phyloP scores from a whole-genome alignment of 345 rosid genomes.

The Euphorbia tirucalli region DNA sequence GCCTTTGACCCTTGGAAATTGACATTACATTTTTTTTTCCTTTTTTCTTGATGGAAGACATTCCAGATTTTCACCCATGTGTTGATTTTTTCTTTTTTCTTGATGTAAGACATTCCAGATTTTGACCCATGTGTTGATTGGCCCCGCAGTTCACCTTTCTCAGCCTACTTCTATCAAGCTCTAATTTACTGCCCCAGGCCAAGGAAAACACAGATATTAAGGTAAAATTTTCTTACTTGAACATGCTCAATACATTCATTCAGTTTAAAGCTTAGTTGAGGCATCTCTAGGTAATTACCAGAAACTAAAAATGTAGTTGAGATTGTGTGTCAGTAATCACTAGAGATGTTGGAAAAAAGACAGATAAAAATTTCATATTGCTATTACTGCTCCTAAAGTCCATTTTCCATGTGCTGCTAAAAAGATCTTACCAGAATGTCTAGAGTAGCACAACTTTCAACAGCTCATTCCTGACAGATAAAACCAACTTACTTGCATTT shows the following conservation, averaged over 20 bases:
- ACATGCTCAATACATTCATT: neutral
- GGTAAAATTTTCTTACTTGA: neutral
- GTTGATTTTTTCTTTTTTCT: too few species aligned
- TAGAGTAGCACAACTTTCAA: too few species aligned
- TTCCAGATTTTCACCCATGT: too few species aligned
- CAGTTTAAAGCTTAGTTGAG: neutral
- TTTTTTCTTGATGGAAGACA: too few species aligned
- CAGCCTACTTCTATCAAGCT: neutral
- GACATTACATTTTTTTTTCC: neutral
- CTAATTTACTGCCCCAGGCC: neutral
- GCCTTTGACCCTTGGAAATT: neutral
- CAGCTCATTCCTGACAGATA: too few species aligned
- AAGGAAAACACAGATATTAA: neutral
- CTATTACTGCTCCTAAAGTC: too few species aligned
- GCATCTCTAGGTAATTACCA: slow-evolving; percentile 1
- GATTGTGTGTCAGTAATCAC: neutral
- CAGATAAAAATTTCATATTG: too few species aligned
- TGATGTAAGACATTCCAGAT: too few species aligned
- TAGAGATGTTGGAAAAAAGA: neutral
- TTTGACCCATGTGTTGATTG: neutral
- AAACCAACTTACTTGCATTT: too few species aligned
- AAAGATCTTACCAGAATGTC: too few species aligned
- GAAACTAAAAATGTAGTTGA: neutral
- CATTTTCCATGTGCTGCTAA: neutral
- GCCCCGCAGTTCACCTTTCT: neutral